phyloP scores from a whole-genome alignment of 225 moss, liverwort and hornwort genomes.

The Sphagnum tenellum region DNA sequence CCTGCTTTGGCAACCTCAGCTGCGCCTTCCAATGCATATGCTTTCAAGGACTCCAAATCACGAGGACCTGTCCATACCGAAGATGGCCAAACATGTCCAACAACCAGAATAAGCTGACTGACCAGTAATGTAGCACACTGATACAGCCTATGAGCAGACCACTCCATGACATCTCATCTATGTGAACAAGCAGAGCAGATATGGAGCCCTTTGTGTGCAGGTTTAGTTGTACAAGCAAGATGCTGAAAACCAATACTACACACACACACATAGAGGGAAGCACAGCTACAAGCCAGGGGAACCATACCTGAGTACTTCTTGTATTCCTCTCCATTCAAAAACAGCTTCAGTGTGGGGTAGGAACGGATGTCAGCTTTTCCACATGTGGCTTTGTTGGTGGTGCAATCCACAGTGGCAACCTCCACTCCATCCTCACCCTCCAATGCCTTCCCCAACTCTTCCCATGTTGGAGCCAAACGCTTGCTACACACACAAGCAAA shows the following conservation, averaged over 20 bases:
- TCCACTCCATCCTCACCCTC: conserved; percentile 78
- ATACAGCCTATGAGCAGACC: too few species aligned
- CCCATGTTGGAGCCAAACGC: conserved; percentile 79
- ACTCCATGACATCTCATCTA: too few species aligned
- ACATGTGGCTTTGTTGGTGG: conserved; percentile 70
- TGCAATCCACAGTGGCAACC: conserved; percentile 81
- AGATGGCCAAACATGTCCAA: background rate
- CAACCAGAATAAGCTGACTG: background rate
- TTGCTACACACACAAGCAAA: conserved; percentile 24
- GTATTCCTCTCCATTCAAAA: conserved; percentile 78
- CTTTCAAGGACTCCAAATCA: conserved; percentile 70
- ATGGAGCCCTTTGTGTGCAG: too few species aligned
- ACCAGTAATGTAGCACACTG: too few species aligned
- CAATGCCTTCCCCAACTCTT: conserved; percentile 67
- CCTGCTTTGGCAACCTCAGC: conserved; percentile 39
- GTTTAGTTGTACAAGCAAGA: too few species aligned
- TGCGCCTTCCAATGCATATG: conserved; percentile 43
- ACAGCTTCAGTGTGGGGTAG: conserved; percentile 73
- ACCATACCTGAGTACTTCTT: conserved; percentile 55
- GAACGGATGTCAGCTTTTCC: conserved; percentile 59
- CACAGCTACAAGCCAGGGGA: too few species aligned
- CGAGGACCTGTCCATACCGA: conserved; percentile 33
- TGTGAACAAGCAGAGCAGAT: too few species aligned
- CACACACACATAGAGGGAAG: too few species aligned
- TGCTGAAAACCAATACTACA: too few species aligned